Base-by-base conservation (phyloP, 176 grass and related monocot genomes). In the bread wheat (Triticum aestivum) region DNA sequence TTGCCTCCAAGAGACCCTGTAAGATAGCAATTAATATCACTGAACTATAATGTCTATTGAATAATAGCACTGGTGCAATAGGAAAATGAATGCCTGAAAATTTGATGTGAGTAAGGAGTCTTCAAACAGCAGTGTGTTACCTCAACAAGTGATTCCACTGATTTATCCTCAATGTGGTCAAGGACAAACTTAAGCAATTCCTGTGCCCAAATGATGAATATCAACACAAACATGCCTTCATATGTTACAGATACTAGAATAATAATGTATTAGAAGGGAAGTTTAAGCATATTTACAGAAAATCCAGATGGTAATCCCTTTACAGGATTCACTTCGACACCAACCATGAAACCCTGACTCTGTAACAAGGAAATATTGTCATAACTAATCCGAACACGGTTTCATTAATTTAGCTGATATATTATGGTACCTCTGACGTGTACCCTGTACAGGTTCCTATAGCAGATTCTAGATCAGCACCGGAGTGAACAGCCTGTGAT, bases 301-400 rank as follows among this genome's bases (percentile, higher is more conserved):
- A 95, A 92, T 85, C 88, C 93, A 92, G 95, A 92, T 88, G 95
- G 95, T 70, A 98, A 89, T 62, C 91, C 93, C 80, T 89, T 89
- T 51, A 98, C 83, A 33, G 95, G 95, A 88, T 98, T 93, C 69
- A 95, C 93, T 83, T 90, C 65, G 84, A 98, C 91, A 61, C 95
- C 95, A 74, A 98, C 95, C 95, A 98, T 98, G 84, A 98, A 98
- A 76, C 93, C 95, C 92, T 98, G 69, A 89, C 95, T 82, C 95
- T 98, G 86, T 62, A 85, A 56, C n/a, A 26, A 62, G 62, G 23
- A 71, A 38, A 13, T 47, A 59, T 78, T 64, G 52, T 2, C 65
- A 35, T 35, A 44, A 79, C 18, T 41, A 86, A 64, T 32, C 15
- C 33, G 44, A 65, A 5, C 9, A 66, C 7, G 59, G 62, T 77